Evolutionary conservation across 2,329 filamentous ascomycete genomes (phyloP).

Genomic region (Fusarium fujikuroi): DNA sequence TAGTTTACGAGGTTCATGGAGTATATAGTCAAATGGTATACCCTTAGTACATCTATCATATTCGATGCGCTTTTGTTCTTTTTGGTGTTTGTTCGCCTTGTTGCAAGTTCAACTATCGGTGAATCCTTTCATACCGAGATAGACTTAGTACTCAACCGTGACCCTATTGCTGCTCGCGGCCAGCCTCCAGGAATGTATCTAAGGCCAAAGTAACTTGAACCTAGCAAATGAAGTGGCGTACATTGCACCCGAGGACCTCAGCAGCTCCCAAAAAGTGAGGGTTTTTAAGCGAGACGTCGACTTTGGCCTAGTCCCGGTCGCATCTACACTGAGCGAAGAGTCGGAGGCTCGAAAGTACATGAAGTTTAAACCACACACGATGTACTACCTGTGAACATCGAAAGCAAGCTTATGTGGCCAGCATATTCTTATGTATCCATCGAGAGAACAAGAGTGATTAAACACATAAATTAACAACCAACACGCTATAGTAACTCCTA

Average conservation of each 20-base stretch:
- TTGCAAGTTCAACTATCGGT: fast-evolving
- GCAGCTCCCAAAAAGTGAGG: no score
- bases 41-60: background rate
- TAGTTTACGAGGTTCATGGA: background rate
- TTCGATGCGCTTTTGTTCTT: fast-evolving
- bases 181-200: fast-evolving
- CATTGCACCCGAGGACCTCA: fast-evolving
- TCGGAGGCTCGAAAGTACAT: no score
- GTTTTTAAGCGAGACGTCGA: fast-evolving
- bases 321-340: fast-evolving
- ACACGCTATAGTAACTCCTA: background rate
- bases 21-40: background rate
- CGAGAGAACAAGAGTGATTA: fast-evolving
- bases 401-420: fast-evolving
- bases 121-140: no score
- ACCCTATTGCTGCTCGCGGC: fast-evolving
- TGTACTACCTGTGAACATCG: fast-evolving
- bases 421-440: fast-evolving
- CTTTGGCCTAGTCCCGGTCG: background rate
- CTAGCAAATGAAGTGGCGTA: fast-evolving
- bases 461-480: background rate
- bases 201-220: fast-evolving
- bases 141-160: no score
- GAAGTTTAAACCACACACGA: fast-evolving
- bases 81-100: fast-evolving